Evolutionary conservation across 306 rosid species (phyloP).

Genomic region (Crotalaria pallida): DNA sequence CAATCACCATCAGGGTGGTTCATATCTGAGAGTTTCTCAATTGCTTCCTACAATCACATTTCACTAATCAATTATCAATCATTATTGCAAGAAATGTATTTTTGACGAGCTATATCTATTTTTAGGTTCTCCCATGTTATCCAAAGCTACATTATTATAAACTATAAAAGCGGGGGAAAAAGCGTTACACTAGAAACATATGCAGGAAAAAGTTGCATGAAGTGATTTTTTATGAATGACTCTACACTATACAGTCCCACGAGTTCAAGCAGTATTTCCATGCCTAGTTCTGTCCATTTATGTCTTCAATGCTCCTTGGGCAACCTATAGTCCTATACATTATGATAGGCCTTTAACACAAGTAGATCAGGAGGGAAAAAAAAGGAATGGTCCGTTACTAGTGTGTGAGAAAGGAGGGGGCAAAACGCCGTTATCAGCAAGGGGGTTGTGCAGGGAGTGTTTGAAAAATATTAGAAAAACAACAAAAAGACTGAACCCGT

Average conservation of each 20-base stretch:
- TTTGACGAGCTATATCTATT: neutral
- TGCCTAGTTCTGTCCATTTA: neutral
- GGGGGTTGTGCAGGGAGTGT: no score
- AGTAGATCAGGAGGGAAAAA: no score
- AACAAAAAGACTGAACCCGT: neutral
- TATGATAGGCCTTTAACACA: no score
- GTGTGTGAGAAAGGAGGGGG: no score
- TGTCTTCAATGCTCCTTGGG: no score
- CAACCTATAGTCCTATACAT: no score
- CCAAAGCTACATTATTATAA: neutral
- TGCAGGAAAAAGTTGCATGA: neutral
- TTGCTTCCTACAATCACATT: slow-evolving; percentile 62
- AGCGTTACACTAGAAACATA: neutral
- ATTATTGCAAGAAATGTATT: neutral
- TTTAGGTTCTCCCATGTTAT: neutral
- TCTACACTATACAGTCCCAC: neutral
- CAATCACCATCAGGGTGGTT: slow-evolving; percentile 91
- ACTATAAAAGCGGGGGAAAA: neutral
- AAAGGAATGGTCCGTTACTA: no score
- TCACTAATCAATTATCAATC: slow-evolving; percentile 16
- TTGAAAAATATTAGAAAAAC: neutral
- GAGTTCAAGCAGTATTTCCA: neutral
- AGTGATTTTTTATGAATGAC: neutral
- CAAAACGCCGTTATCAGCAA: no score
- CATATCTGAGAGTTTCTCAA: slow-evolving; percentile 70